Base-by-base conservation (phyloP, 2,329 filamentous ascomycete species). In the Xylaria arbuscula region DNA sequence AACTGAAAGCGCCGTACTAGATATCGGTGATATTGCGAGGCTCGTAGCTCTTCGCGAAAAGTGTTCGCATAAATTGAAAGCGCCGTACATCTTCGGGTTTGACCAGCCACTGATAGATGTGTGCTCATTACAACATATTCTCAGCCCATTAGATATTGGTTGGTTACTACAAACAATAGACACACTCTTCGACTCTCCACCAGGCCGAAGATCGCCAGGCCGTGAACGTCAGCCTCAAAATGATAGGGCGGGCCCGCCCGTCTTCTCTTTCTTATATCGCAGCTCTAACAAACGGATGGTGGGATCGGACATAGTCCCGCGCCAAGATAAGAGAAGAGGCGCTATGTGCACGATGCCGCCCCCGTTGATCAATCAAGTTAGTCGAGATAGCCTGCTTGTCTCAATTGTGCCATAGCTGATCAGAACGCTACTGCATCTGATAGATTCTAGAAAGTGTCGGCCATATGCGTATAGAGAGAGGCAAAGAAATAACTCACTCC, bases 201-300 rank as follows among this genome's bases (percentile, higher is more conserved):
- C 13, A 4, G 13, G 17, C 13, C 5, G 2, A 47, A 53, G 34
- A 48, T 34, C 9, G 11, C 22, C 34, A 5, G 17, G 15, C 19
- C 28, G 17, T 34, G 19, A 17, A 36, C 24, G 22, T 61, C 11
- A 55, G 22, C 7, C 22, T 50, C 11, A n/a, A 28, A 5, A 45
- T 36, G 54, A 38, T 42, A 66, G 50, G 63, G 40, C 57, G 40
- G 32, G 10, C 38, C 56, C 56, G 50, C 32, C 56, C 57, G 57
- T 45, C 22, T 40, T 59, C 13, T 24, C 42, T 9, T 36, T n/a
- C 40, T n/a, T 54, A 45, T 36, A 36, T 60, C 34, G 40, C 15
- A 53, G 11, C 40, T 22, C 47, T n/a, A 9, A 50, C 45, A n/a
- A 40, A 24, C 10, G 13, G 36, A 51, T 40, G 19, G 45, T n/a